A percentile compares a stretch with the other conserved stretches of the same genome.
Evolutionary conservation across 805 yeast genomes (phyloP).

Genomic region (Crinitomyces ghanaensis): DNA sequence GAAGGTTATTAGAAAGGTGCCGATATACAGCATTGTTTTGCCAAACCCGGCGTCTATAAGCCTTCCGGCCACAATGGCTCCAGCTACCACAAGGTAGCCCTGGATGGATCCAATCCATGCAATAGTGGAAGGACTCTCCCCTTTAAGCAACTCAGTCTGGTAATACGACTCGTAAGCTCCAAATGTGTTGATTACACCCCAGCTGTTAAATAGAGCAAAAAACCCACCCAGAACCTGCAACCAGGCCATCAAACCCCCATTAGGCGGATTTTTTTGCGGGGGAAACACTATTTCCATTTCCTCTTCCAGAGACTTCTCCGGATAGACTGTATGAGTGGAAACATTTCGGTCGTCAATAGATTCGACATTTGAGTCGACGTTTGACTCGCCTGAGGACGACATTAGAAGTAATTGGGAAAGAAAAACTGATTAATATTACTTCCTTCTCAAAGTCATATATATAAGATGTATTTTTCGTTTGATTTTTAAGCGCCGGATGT

Average conservation of each 20-base stretch:
- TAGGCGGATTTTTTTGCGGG: no score
- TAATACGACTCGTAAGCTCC: conserved; percentile 12
- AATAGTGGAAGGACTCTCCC: conserved; percentile 15
- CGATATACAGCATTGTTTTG: conserved; percentile 14
- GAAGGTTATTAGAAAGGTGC: conserved; percentile 17
- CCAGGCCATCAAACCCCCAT: conserved; percentile 18
- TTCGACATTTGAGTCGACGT: no score
- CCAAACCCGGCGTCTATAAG: conserved; percentile 20
- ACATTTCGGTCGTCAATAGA: no score
- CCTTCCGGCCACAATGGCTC: conserved; percentile 20
- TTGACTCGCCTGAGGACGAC: no score
- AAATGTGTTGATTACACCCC: conserved; percentile 11
- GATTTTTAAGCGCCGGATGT: no score
- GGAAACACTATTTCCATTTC: no score
- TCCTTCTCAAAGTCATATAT: no score
- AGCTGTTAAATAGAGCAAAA: conserved; percentile 13
- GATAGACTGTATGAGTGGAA: no score
- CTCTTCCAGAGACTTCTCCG: no score
- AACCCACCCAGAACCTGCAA: conserved; percentile 15
- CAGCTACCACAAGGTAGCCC: conserved; percentile 15
- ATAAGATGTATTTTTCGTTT: no score
- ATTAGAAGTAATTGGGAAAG: no score
- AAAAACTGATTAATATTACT: no score
- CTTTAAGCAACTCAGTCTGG: neutral
- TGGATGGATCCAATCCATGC: conserved; percentile 21